Evolutionary conservation across 306 rosid genomes (phyloP).

Genomic region (Heteromeles arbutifolia): DNA sequence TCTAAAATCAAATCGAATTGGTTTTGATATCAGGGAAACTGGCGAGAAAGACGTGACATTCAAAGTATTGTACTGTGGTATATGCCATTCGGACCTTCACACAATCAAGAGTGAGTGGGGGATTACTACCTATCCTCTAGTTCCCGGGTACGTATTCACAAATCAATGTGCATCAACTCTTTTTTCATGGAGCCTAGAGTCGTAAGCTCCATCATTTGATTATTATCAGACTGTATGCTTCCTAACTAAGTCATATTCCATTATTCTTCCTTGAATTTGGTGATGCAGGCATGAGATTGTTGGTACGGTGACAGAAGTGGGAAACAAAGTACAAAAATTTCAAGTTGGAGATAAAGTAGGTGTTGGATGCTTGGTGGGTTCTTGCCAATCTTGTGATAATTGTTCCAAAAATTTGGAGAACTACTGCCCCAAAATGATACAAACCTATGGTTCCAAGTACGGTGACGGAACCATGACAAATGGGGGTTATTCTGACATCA

Average conservation of each 20-base stretch:
- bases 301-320: background rate
- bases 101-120: constrained; percentile 5
- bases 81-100: constrained; percentile 27
- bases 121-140: background rate
- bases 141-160: constrained; percentile 6
- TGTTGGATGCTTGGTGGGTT: constrained; percentile 2
- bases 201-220: too few relatives aligned
- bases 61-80: constrained; percentile 18
- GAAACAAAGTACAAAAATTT: background rate
- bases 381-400: background rate
- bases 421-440: background rate
- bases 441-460: background rate
- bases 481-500: background rate
- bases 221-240: too few relatives aligned
- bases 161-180: too few relatives aligned
- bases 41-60: constrained; percentile 17
- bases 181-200: too few relatives aligned
- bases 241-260: too few relatives aligned
- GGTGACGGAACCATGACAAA: background rate
- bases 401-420: background rate
- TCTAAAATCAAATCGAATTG: background rate
- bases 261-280: background rate
- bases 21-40: constrained; percentile 14
- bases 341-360: constrained; percentile 6
- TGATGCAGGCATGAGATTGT: constrained; percentile 10